phyloP scores from a whole-genome alignment of 2,329 filamentous ascomycete species.

The Aspergillus pseudonomiae region DNA sequence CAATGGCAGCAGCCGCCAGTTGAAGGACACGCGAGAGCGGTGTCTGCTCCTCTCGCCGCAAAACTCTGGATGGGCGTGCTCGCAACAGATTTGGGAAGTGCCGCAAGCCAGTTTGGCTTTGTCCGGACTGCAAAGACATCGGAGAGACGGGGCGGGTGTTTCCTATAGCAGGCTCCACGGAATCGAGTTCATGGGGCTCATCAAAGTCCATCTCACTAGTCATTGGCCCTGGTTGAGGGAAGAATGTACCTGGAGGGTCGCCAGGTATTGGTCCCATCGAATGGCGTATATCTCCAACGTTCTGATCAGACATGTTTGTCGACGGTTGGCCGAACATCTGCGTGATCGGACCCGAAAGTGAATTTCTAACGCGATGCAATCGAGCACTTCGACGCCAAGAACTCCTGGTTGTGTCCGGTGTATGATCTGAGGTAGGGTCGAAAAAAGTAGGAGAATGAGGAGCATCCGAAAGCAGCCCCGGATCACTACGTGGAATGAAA shows the following conservation, averaged over 20 bases:
- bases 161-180: slow-evolving; percentile 42
- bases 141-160: slow-evolving; percentile 32
- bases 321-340: slow-evolving; percentile 47
- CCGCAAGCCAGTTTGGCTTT: slow-evolving; percentile 37
- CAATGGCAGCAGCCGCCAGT: slow-evolving; percentile 65
- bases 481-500: slow-evolving; percentile 41
- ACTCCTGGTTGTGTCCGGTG: slow-evolving; percentile 33
- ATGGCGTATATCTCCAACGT: slow-evolving; percentile 29
- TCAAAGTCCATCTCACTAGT: slow-evolving; percentile 47
- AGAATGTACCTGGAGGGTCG: slow-evolving; percentile 37
- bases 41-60: slow-evolving; percentile 63
- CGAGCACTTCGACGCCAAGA: slow-evolving; percentile 46
- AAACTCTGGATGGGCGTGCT: slow-evolving; percentile 56
- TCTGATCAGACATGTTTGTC: slow-evolving; percentile 27
- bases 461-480: slow-evolving; percentile 34
- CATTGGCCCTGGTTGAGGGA: slow-evolving; percentile 41
- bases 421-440: slow-evolving; percentile 28
- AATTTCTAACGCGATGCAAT: slow-evolving; percentile 47
- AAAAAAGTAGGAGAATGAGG: slow-evolving; percentile 29
- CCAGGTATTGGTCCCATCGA: slow-evolving; percentile 32
- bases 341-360: slow-evolving; percentile 46
- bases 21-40: slow-evolving; percentile 65
- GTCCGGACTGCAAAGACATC: slow-evolving; percentile 29
- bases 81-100: slow-evolving; percentile 50
- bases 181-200: slow-evolving; percentile 46